Evolutionary conservation across 805 yeast genomes (phyloP).

Genomic region (Saccharomyces jurei): DNA sequence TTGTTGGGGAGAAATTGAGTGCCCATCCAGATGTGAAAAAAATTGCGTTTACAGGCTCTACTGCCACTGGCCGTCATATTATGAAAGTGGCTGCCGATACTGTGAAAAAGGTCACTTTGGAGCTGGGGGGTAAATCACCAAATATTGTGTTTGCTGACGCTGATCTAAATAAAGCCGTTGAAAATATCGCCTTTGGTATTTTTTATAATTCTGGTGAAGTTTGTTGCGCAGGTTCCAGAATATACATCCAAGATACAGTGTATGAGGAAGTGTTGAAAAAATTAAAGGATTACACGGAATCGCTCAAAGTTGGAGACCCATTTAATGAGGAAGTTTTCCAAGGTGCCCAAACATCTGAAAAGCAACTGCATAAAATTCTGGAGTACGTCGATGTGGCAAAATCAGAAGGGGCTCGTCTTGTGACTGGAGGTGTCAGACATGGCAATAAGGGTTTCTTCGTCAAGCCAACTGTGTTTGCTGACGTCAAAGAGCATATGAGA

Average conservation of each 20-base stretch:
- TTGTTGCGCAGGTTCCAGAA: constrained; percentile 87
- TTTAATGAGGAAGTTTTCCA: constrained; percentile 61
- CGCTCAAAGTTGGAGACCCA: constrained; percentile 68
- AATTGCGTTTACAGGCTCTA: constrained; percentile 85
- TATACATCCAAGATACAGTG: constrained; percentile 67
- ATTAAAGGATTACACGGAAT: constrained; percentile 42
- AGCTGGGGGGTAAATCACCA: constrained; percentile 87
- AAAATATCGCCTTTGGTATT: constrained; percentile 64
- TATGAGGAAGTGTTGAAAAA: constrained; percentile 59
- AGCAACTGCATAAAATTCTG: constrained; percentile 58
- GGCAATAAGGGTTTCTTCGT: constrained; percentile 66
- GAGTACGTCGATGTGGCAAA: constrained; percentile 57
- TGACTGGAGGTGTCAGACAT: constrained; percentile 74
- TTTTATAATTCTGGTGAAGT: constrained; percentile 88
- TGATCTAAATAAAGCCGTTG: constrained; percentile 55
- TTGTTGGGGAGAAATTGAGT: constrained; percentile 64
- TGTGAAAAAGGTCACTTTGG: constrained; percentile 74
- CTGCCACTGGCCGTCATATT: constrained; percentile 70
- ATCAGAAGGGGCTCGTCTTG: constrained; percentile 58
- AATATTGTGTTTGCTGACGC: constrained; percentile 77
- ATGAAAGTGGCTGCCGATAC: constrained; percentile 64
- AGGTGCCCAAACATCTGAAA: constrained; percentile 68
- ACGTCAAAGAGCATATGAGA: constrained; percentile 63
- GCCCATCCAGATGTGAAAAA: constrained; percentile 64
- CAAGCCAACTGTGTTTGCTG: constrained; percentile 80